Percentiles rank a stretch among this genome's conserved stretches.
Evolutionary conservation across 495 filamentous ascomycete species (phyloP).

Genomic region (Amphirosellinia nigrospora): DNA sequence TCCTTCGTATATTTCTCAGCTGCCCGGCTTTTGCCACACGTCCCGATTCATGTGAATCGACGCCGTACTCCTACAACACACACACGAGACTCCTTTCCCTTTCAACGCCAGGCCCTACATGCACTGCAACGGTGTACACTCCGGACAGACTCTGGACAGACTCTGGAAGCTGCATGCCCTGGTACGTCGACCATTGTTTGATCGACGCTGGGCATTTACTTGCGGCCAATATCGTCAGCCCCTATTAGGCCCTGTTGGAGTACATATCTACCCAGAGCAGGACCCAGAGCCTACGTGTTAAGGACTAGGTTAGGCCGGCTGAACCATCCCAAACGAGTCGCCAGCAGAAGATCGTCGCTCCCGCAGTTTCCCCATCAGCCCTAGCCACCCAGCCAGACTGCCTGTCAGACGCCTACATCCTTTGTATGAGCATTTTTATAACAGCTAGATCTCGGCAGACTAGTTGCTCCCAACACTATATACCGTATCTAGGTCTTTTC

Average conservation of each 20-base stretch:
- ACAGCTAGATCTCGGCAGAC: neutral
- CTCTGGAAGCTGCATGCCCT: neutral
- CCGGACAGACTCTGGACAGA: neutral
- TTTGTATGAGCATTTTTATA: conserved; percentile 6
- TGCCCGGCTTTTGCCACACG: conserved; percentile 4
- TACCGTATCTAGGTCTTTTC: neutral
- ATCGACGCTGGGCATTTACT: conserved; percentile 5
- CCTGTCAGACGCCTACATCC: conserved; percentile 14
- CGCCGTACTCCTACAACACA: neutral
- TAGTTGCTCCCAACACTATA: neutral
- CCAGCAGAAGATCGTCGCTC: conserved; percentile 26
- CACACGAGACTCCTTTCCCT: neutral
- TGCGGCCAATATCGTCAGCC: conserved; percentile 6
- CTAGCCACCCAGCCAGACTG: conserved; percentile 4
- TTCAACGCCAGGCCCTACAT: neutral
- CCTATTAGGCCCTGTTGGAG: conserved; percentile 14
- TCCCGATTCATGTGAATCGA: neutral
- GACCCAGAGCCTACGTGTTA: conserved; percentile 6
- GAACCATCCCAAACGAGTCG: conserved; percentile 24
- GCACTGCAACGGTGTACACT: neutral
- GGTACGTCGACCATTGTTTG: neutral
- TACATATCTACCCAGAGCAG: neutral
- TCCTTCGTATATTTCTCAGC: neutral
- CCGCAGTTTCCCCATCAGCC: conserved; percentile 22
- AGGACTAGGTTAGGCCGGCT: conserved; percentile 20